phyloP scores from a whole-genome alignment of 2,329 filamentous ascomycete species.

The Ceratocystis alfenasii region DNA sequence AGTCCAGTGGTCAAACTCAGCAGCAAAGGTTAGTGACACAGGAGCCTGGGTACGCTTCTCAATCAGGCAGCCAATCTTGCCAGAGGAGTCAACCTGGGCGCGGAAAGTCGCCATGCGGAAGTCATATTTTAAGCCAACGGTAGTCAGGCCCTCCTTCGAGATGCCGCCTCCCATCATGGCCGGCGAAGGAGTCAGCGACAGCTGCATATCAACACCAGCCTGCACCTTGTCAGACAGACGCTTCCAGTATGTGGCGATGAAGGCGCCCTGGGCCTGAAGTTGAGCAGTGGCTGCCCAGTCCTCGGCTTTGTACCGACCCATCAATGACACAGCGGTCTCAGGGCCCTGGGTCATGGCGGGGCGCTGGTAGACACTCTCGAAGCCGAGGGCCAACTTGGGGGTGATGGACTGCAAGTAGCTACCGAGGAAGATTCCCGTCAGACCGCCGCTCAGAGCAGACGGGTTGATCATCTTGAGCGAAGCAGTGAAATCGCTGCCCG shows the following conservation, averaged over 20 bases:
- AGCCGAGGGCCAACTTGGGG: slow-evolving; percentile 69
- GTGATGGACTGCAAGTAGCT: slow-evolving; percentile 93
- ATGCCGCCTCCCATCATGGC: slow-evolving; percentile 64
- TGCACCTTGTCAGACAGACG: slow-evolving; percentile 88
- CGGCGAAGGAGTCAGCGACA: slow-evolving; percentile 59
- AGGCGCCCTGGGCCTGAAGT: slow-evolving; percentile 72
- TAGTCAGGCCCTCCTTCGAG: slow-evolving; percentile 78
- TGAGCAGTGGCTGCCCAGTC: slow-evolving; percentile 93
- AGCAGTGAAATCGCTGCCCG: slow-evolving; percentile 81
- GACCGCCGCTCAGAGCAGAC: slow-evolving; percentile 78
- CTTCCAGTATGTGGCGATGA: slow-evolving; percentile 91
- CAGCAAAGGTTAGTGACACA: slow-evolving; percentile 87
- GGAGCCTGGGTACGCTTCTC: slow-evolving; percentile 93
- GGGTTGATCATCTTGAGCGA: slow-evolving; percentile 92
- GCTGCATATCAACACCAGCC: slow-evolving; percentile 86
- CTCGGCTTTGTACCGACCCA: slow-evolving; percentile 74
- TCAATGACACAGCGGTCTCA: slow-evolving; percentile 85
- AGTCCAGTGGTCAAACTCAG: slow-evolving; percentile 90
- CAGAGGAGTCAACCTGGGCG: slow-evolving; percentile 88
- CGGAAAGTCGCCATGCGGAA: slow-evolving; percentile 93
- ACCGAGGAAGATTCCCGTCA: slow-evolving; percentile 91
- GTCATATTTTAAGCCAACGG: slow-evolving; percentile 93
- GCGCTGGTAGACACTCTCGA: slow-evolving; percentile 92
- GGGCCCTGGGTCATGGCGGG: slow-evolving; percentile 71
- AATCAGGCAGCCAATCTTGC: slow-evolving; percentile 81